phyloP scores from a whole-genome alignment of 495 filamentous ascomycete species.

The Xylaria venustula region DNA sequence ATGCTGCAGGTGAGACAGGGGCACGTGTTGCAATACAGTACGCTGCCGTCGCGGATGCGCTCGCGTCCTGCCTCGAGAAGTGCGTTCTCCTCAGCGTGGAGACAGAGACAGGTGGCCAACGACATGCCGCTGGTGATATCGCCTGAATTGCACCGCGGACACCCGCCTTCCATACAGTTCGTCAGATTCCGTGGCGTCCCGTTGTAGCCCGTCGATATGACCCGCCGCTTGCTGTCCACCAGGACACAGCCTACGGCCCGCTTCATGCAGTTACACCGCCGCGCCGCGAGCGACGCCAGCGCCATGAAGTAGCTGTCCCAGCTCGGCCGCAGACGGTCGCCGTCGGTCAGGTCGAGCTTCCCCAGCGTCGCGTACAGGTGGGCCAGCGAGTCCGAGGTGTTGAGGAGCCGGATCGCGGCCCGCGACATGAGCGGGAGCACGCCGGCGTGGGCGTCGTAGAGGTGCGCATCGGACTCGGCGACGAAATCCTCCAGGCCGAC shows the following conservation, averaged over 20 bases:
- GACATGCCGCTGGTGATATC: conserved; percentile 66
- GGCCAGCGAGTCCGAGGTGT: conserved; percentile 69
- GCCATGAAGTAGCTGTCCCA: conserved; percentile 99
- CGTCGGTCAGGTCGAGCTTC: conserved; percentile 70
- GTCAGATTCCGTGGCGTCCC: conserved; percentile 81
- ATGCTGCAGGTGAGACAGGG: conserved; percentile 98
- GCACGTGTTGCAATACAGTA: conserved; percentile 94
- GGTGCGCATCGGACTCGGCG: conserved; percentile 67
- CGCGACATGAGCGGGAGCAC: conserved; percentile 71
- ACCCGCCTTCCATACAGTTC: conserved; percentile 95
- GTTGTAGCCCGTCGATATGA: conserved; percentile 97
- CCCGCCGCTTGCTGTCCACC: conserved; percentile 75
- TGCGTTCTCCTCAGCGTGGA: conserved; percentile 97
- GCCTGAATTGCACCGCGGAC: conserved; percentile 74
- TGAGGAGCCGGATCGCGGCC: conserved; percentile 81
- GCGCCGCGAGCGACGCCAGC: conserved; percentile 85
- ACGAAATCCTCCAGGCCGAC: conserved; percentile 75
- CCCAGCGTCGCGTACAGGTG: conserved; percentile 67
- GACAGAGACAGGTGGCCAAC: conserved; percentile 83
- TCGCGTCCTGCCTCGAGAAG: conserved; percentile 91
- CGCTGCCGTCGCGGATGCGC: conserved; percentile 71
- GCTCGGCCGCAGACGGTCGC: conserved; percentile 78
- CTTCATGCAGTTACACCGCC: conserved; percentile 97
- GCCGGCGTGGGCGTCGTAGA: conserved; percentile 67
- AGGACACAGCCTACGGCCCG: conserved; percentile 91